A percentile compares a stretch with the other conserved stretches of the same genome.
phyloP scores from a whole-genome alignment of 2,329 filamentous ascomycete genomes.

The Pyrenophora seminiperda region DNA sequence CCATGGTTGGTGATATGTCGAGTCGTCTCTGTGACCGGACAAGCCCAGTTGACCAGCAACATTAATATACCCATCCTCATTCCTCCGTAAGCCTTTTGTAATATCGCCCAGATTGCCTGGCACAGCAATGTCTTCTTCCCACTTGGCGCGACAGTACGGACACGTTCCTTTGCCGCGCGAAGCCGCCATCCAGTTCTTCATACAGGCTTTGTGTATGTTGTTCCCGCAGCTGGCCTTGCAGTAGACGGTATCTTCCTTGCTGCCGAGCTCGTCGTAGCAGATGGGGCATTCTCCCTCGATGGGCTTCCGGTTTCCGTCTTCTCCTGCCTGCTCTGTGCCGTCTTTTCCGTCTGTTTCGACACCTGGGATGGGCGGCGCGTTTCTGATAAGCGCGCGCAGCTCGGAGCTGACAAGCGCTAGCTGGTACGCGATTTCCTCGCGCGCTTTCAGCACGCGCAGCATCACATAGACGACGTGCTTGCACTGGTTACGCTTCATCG shows the following conservation, averaged over 20 bases:
- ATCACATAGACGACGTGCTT: slow-evolving; percentile 69
- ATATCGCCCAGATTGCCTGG: slow-evolving; percentile 49
- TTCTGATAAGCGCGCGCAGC: slow-evolving; percentile 60
- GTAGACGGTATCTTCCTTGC: slow-evolving; percentile 52
- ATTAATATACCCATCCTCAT: slow-evolving; percentile 65
- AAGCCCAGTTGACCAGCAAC: slow-evolving; percentile 66
- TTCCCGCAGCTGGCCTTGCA: slow-evolving; percentile 67
- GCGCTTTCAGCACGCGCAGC: slow-evolving; percentile 62
- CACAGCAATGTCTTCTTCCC: slow-evolving; percentile 55
- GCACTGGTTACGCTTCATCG: slow-evolving; percentile 63
- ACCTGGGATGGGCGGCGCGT: slow-evolving; percentile 57
- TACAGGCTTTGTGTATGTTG: slow-evolving; percentile 65
- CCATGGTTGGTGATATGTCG: slow-evolving; percentile 37
- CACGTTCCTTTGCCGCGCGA: slow-evolving; percentile 57
- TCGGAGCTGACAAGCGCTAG: slow-evolving; percentile 64
- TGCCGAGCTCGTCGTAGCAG: slow-evolving; percentile 51
- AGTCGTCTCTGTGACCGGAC: slow-evolving; percentile 52
- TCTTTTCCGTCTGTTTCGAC: slow-evolving; percentile 42
- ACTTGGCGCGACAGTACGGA: slow-evolving; percentile 64
- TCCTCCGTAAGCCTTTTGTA: slow-evolving; percentile 49
- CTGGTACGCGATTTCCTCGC: slow-evolving; percentile 62
- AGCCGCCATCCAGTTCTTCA: slow-evolving; percentile 57
- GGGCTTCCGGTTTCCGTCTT: slow-evolving; percentile 59
- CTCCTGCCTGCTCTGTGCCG: slow-evolving; percentile 22
- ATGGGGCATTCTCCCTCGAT: slow-evolving; percentile 68